A percentile compares a stretch with the other conserved stretches of the same genome.
Evolutionary conservation across 225 moss, liverwort and hornwort species (phyloP).

Genomic region (Antitrichia curtipendula): DNA sequence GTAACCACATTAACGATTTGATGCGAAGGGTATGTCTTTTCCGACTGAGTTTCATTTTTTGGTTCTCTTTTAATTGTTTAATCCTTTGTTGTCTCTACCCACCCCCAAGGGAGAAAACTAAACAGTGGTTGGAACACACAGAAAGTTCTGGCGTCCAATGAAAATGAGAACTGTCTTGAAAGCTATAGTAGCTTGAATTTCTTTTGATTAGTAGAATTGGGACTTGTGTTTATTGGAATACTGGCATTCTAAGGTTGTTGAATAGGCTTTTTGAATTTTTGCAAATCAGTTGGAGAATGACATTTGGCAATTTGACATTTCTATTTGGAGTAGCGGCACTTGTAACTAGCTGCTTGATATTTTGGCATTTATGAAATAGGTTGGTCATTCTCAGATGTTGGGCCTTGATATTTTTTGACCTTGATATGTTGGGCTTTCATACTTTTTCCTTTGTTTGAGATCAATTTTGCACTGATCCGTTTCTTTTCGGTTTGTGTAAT

Average conservation of each 20-base stretch:
- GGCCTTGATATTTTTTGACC: not conserved
- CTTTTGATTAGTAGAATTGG: not conserved
- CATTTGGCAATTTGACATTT: not conserved
- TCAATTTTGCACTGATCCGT: not conserved
- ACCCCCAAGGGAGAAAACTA: no score
- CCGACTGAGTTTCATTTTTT: not conserved
- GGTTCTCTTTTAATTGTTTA: not conserved
- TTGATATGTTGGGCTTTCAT: not conserved
- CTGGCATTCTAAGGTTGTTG: not conserved
- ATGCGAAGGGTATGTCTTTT: constrained; percentile 27
- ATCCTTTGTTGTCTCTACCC: not conserved
- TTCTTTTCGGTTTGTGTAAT: not conserved
- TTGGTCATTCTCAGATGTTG: not conserved
- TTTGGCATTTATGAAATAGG: not conserved
- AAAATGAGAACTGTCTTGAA: not conserved
- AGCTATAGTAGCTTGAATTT: not conserved
- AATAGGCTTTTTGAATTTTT: not conserved
- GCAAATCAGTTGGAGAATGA: not conserved
- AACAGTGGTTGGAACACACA: not conserved
- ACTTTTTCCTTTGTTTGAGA: not conserved
- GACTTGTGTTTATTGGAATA: no score
- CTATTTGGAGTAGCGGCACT: not conserved
- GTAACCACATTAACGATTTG: constrained; percentile 16
- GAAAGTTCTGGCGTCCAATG: not conserved
- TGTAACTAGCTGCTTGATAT: not conserved